These are phyloP conservation scores for Venturia nashicola DNA, from an alignment of 2,329 filamentous ascomycete species.

Conservation along the genomic window DNA sequence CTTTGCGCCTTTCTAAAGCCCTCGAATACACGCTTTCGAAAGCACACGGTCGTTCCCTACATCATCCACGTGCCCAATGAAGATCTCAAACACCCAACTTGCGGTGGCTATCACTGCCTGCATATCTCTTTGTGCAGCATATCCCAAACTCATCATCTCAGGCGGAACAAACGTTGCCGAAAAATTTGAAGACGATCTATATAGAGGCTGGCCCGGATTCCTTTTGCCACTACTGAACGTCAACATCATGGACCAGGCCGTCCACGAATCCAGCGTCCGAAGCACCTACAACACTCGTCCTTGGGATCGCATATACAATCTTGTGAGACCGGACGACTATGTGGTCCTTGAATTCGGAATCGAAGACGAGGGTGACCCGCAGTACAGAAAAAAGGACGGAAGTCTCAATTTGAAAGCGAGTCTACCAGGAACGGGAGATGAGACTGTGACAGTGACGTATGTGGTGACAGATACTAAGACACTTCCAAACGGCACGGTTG, in stretches of 20 bases:
- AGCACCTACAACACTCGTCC: background rate
- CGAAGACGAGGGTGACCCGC: background rate
- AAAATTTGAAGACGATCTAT: too few relatives aligned
- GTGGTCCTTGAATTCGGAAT: background rate
- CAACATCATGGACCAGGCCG: background rate
- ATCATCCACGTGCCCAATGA: background rate
- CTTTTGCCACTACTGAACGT: background rate
- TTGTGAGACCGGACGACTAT: background rate
- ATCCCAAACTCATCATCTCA: background rate
- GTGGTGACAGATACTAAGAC: background rate
- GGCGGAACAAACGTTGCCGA: background rate
- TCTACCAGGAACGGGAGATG: slow-evolving; percentile 1
- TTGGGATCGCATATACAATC: background rate
- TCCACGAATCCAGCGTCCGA: background rate
- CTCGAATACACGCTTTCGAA: background rate
- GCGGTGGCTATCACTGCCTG: background rate
- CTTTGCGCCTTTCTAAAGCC: background rate
- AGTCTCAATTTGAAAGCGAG: too few relatives aligned
- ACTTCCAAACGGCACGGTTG: background rate
- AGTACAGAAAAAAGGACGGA: background rate
- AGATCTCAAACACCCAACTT: background rate
- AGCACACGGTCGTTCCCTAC: background rate
- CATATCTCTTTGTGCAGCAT: background rate
- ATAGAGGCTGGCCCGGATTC: background rate
- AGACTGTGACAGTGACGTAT: background rate